Percentiles rank a stretch among this genome's conserved stretches.
Evolutionary conservation across 1,139 yeast species (phyloP).

Genomic region (Lizanozyma gosingica): DNA sequence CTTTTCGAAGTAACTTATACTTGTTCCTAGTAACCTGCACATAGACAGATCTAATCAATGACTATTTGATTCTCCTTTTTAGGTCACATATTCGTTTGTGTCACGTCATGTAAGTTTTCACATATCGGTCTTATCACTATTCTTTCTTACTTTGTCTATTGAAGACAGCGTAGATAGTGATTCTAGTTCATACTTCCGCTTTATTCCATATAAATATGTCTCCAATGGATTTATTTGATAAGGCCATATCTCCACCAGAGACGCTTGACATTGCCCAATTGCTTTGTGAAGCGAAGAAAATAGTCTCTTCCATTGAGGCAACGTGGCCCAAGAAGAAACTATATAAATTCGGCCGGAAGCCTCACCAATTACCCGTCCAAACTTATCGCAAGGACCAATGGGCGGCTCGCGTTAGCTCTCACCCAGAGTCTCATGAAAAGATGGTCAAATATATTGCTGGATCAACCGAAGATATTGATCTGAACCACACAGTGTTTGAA

Average conservation of each 20-base stretch:
- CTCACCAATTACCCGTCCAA: background rate
- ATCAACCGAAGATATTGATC: background rate
- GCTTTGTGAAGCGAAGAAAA: background rate
- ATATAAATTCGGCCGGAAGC: background rate
- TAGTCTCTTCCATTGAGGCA: background rate
- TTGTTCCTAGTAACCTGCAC: too few relatives aligned
- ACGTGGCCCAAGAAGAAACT: background rate
- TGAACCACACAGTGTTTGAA: background rate
- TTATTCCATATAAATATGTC: background rate
- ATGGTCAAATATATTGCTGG: background rate
- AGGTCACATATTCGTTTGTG: too few relatives aligned
- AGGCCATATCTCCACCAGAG: background rate
- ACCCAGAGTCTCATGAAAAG: background rate
- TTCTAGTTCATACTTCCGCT: too few relatives aligned
- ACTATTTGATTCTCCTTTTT: too few relatives aligned
- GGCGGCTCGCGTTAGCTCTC: background rate
- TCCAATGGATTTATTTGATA: background rate
- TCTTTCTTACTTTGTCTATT: too few relatives aligned
- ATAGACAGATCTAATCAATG: too few relatives aligned
- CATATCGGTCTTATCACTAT: too few relatives aligned
- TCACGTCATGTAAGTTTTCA: too few relatives aligned
- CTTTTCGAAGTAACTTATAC: too few relatives aligned
- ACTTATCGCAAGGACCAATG: background rate
- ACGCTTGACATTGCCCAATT: background rate
- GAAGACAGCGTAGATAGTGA: too few relatives aligned